Conservation (phyloP, 2,329 filamentous ascomycete genomes). For the Diaporthe sp. region DNA sequence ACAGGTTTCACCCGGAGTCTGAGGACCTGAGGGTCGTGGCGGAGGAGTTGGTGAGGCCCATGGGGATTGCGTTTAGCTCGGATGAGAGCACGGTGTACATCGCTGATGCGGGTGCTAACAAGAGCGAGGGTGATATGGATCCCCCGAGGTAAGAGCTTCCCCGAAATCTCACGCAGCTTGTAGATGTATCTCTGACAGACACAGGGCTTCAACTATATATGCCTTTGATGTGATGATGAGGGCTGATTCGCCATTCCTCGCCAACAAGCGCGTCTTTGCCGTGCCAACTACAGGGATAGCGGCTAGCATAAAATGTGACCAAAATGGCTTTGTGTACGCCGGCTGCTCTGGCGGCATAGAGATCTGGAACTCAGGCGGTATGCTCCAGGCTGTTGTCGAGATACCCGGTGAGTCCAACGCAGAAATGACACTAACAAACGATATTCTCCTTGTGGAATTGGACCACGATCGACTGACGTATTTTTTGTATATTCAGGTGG, state of each 20-base stretch:
- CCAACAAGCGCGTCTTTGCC: conserved; percentile 66
- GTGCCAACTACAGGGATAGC: conserved; percentile 62
- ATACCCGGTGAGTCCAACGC: conserved; percentile 50
- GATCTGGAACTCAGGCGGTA: conserved; percentile 61
- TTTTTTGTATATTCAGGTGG: conserved; percentile 48
- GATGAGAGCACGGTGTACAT: conserved; percentile 59
- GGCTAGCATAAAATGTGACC: conserved; percentile 57
- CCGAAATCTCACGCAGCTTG: not conserved
- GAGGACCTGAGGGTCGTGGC: conserved; percentile 62
- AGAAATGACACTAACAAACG: not conserved
- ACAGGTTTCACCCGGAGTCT: conserved; percentile 58
- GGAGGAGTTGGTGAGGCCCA: conserved; percentile 61
- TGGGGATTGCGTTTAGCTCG: conserved; percentile 56
- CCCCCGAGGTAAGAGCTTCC: conserved; percentile 46
- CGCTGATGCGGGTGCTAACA: conserved; percentile 54
- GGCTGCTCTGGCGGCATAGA: conserved; percentile 65
- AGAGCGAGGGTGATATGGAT: conserved; percentile 49
- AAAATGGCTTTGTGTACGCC: conserved; percentile 60
- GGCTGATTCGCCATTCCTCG: conserved; percentile 56
- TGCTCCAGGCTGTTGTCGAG: conserved; percentile 58
- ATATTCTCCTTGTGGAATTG: not conserved
- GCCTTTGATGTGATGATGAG: conserved; percentile 61
- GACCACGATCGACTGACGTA: not conserved
- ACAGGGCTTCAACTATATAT: conserved; percentile 57
- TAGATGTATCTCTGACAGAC: conserved; percentile 1